These are phyloP conservation scores for Balamuthia mandrillaris DNA, from an alignment of 208 protist genomes.

Conservation along the genomic window DNA sequence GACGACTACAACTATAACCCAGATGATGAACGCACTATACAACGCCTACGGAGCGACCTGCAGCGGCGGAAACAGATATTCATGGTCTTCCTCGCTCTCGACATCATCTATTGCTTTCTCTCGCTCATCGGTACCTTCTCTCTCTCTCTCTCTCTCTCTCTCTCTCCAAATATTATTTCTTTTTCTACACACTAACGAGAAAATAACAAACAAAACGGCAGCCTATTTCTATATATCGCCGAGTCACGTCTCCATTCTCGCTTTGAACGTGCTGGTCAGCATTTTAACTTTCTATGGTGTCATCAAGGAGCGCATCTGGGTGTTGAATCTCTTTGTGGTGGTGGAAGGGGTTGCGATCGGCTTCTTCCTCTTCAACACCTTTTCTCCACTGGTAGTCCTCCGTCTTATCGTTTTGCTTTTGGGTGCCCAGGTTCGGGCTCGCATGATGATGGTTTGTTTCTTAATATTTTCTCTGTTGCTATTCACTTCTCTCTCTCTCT, in stretches of 20 bases:
- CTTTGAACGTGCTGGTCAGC: slow-evolving; percentile 18
- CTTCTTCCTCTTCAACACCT: slow-evolving; percentile 29
- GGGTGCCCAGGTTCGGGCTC: not conserved
- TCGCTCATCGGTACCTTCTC: not conserved
- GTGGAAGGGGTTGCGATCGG: not conserved
- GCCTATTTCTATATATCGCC: not conserved
- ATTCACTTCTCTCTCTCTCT: too few species aligned
- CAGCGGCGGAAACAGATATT: not conserved
- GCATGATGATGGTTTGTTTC: not conserved
- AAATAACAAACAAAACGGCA: not conserved
- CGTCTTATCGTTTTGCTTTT: not conserved
- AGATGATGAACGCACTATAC: not conserved
- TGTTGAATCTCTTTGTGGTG: not conserved
- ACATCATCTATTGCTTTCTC: slow-evolving; percentile 1
- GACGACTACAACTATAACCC: not conserved
- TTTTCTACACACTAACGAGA: not conserved
- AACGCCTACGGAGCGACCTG: not conserved
- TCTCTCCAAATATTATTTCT: not conserved
- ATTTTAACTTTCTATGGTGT: not conserved
- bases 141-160: not conserved
- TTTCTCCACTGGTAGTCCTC: slow-evolving; percentile 22
- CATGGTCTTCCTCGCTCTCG: slow-evolving; percentile 9
- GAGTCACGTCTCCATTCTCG: not conserved
- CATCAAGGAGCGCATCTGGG: not conserved
- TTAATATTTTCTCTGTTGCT: too few species aligned